Conservation (phyloP, 805 yeast species). For the Sugiyamaella smithiae region DNA sequence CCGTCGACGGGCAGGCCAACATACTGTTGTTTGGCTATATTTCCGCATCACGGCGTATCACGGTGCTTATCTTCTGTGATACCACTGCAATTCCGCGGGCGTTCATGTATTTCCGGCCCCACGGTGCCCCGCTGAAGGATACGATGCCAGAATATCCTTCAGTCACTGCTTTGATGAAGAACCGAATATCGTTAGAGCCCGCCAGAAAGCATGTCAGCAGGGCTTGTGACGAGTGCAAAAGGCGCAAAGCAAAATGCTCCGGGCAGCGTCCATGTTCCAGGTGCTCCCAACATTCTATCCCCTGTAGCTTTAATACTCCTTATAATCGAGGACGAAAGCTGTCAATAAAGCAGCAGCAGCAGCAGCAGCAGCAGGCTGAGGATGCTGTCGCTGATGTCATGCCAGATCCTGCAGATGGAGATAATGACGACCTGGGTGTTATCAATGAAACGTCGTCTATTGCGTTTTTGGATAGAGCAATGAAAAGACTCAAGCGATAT, state of each 20-base stretch:
- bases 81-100: no score
- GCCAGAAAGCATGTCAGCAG: conserved; percentile 5
- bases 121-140: no score
- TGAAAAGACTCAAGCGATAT: conserved; percentile 4
- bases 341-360: neutral
- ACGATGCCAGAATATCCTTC: conserved; percentile 1
- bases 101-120: no score
- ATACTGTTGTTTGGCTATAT: no score
- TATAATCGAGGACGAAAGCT: conserved; percentile 5
- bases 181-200: conserved; percentile 1
- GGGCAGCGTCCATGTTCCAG: conserved; percentile 9
- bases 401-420: neutral
- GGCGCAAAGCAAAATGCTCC: conserved; percentile 9
- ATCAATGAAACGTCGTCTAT: conserved; percentile 8
- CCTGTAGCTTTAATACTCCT: conserved; percentile 5
- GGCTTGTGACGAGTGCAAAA: conserved; percentile 13
- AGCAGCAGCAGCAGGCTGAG: neutral
- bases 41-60: no score
- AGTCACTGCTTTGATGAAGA: neutral
- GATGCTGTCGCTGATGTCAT: neutral
- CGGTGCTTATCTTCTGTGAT: no score
- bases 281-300: neutral
- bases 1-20: no score
- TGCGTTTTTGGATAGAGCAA: conserved; percentile 9
- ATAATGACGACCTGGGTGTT: neutral